A percentile compares a stretch with the other conserved stretches of the same genome.
phyloP scores from a whole-genome alignment of 495 filamentous ascomycete species.

The Lepidopterella palustris region DNA sequence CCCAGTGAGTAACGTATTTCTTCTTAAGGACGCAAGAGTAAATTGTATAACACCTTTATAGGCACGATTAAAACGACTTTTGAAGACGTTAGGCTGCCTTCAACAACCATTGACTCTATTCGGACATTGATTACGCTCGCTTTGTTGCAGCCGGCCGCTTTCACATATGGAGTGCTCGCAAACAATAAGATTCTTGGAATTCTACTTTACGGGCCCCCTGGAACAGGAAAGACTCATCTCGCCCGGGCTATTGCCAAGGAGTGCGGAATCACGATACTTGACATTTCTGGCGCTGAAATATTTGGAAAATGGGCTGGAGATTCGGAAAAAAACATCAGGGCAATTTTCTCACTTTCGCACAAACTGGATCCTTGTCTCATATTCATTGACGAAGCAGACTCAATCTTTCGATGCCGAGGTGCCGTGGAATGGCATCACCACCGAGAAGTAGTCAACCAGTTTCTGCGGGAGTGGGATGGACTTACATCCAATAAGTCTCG shows the following conservation, averaged over 20 bases:
- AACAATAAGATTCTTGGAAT: slow-evolving; percentile 79
- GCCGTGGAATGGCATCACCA: slow-evolving; percentile 95
- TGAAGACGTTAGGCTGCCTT: neutral
- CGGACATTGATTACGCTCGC: neutral
- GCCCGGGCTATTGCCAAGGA: slow-evolving; percentile 88
- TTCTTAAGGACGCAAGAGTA: too few relatives aligned
- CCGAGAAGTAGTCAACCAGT: slow-evolving; percentile 93
- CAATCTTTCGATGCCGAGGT: slow-evolving; percentile 86
- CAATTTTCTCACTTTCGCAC: slow-evolving; percentile 98
- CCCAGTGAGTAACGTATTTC: too few relatives aligned
- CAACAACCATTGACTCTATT: neutral
- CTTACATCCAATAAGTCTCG: slow-evolving; percentile 77
- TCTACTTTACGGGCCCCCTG: slow-evolving; percentile 86
- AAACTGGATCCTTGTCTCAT: slow-evolving; percentile 98
- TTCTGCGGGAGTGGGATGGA: slow-evolving; percentile 94
- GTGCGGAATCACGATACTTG: slow-evolving; percentile 90
- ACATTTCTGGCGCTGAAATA: slow-evolving; percentile 94
- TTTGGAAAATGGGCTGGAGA: slow-evolving; percentile 98
- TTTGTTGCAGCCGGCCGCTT: neutral
- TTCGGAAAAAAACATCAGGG: slow-evolving; percentile 88
- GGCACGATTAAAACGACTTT: neutral
- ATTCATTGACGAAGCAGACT: slow-evolving; percentile 99
- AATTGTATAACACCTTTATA: neutral
- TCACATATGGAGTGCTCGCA: neutral
- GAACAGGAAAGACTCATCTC: slow-evolving; percentile 93